Percentiles rank a stretch among this genome's conserved stretches.
phyloP scores from a whole-genome alignment of 176 grass and related monocot genomes.

The Ampelocalamus luodianensis region DNA sequence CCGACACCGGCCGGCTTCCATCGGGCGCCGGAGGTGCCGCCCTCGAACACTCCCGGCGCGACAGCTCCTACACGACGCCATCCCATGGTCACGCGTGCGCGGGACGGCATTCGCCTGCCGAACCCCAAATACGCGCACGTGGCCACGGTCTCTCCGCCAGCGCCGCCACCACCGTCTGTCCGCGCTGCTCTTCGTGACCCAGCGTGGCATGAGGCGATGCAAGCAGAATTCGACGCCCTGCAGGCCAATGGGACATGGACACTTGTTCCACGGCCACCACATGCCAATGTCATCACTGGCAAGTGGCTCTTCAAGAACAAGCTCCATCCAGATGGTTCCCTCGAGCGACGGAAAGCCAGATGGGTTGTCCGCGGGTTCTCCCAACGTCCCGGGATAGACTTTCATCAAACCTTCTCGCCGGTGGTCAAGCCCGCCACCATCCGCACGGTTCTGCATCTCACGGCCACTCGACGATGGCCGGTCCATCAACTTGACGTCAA shows the following conservation, averaged over 20 bases:
- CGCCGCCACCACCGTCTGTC: neutral
- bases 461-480: neutral
- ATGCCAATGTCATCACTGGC: neutral
- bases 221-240: neutral
- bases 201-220: neutral
- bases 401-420: neutral
- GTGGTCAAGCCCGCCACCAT: neutral
- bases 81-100: neutral
- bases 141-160: fast-evolving
- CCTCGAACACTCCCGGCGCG: too few relatives aligned
- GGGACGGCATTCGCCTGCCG: neutral
- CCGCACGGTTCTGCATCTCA: neutral
- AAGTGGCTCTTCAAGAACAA: neutral
- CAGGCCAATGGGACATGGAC: neutral
- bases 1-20: fast-evolving
- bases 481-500: neutral
- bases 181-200: neutral
- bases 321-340: neutral
- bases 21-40: too few relatives aligned
- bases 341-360: neutral
- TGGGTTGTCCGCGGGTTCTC: neutral
- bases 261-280: neutral
- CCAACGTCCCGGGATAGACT: neutral
- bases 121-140: neutral
- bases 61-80: neutral